Evolutionary conservation across 306 rosid species (phyloP).

Genomic region (Delonix regia): DNA sequence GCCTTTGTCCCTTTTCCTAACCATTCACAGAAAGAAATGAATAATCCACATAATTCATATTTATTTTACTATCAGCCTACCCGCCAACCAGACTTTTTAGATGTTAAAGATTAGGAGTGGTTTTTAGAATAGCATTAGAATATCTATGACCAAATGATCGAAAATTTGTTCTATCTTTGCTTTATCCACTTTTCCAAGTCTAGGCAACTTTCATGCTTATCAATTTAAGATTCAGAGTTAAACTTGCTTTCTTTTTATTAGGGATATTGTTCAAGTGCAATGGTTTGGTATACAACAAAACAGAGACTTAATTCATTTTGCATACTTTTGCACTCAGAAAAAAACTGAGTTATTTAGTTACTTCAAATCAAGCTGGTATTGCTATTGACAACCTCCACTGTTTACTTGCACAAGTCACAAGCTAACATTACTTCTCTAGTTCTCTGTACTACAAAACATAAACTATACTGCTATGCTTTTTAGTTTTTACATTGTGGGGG

Average conservation of each 20-base stretch:
- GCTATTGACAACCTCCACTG: constrained; percentile 21
- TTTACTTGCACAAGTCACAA: constrained; percentile 23
- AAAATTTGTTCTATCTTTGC: too few species aligned
- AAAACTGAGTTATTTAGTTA: background rate
- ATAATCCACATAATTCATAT: too few species aligned
- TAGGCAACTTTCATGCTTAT: too few species aligned
- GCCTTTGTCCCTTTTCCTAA: background rate
- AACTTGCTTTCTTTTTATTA: too few species aligned
- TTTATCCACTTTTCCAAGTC: too few species aligned
- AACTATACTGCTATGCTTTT: constrained; percentile 19
- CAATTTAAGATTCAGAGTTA: too few species aligned
- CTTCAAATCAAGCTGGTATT: constrained; percentile 18
- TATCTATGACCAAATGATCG: too few species aligned
- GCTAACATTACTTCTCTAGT: constrained; percentile 8
- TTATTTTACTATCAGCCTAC: background rate
- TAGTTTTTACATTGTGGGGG: constrained; percentile 40
- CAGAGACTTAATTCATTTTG: background rate
- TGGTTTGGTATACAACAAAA: background rate
- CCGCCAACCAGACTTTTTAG: too few species aligned
- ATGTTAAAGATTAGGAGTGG: too few species aligned
- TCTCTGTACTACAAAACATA: constrained; percentile 18
- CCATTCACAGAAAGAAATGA: background rate
- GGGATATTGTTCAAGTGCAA: background rate
- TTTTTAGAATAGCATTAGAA: too few species aligned
- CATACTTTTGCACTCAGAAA: background rate